Conservation (phyloP, 805 yeast species). For the Limtongia smithiae region DNA sequence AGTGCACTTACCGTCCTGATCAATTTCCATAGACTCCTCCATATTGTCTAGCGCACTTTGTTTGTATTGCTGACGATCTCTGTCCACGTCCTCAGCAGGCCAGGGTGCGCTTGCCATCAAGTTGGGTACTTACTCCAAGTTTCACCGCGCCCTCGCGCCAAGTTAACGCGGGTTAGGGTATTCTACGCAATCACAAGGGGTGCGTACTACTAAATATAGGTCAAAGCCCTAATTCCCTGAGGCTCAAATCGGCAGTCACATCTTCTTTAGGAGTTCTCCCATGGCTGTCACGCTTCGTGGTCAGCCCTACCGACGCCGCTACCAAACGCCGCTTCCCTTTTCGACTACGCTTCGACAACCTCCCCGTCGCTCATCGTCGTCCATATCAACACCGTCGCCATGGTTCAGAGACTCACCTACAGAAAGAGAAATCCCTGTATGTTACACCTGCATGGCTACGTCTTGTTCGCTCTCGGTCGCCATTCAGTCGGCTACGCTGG, state of each 20-base stretch:
- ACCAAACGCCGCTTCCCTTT: not conserved
- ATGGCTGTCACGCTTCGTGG: no score
- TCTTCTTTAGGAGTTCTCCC: no score
- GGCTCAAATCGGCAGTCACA: conserved; percentile 14
- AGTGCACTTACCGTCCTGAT: conserved; percentile 1
- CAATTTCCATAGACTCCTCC: conserved; percentile 27
- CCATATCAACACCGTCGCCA: conserved; percentile 41
- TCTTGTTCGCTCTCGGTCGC: not conserved
- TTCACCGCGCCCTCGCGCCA: no score
- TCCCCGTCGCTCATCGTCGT: not conserved
- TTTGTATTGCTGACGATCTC: not conserved
- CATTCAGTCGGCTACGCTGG: no score
- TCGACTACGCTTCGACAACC: not conserved
- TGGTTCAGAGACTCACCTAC: conserved; percentile 99
- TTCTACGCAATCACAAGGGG: no score
- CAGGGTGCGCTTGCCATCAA: no score
- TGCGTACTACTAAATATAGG: no score
- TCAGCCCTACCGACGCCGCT: not conserved
- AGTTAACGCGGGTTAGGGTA: no score
- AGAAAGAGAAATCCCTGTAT: conserved; percentile 99
- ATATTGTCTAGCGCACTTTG: conserved; percentile 1
- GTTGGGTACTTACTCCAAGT: no score
- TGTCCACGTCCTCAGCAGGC: no score
- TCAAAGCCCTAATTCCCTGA: conserved; percentile 8
- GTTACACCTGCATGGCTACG: conserved; percentile 45